Base-by-base conservation (phyloP, 495 filamentous ascomycete genomes). In the Chaetomium cochliodes region DNA sequence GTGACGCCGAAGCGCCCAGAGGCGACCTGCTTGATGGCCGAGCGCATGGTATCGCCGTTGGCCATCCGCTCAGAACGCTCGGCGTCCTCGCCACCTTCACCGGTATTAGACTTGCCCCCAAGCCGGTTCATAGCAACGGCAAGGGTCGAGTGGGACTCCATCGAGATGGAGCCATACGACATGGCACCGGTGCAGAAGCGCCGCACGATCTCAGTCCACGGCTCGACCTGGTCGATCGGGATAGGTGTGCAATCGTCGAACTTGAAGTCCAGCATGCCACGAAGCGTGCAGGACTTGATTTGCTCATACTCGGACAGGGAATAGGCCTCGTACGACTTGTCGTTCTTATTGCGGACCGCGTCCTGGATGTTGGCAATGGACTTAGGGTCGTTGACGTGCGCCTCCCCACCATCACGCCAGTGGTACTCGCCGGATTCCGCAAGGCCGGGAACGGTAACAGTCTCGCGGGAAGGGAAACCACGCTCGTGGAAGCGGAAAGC, bases 151-250 rank as follows among this genome's bases (percentile, higher is more conserved):
- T 99, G 94, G 53, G 94, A 92, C 74, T 99, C 96, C 92, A 98
- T 97, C 37, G 96, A 98, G 70, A 99, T 99, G 28, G 94, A 99
- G 51, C 94, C 94, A 73, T 99, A 99, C 20, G 94, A 99, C 94
- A 99, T 99, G 67, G 94, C 94, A 70, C 94, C 94, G n/a, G 94
- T 99, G 70, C 92, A 93, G 77, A 98, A 98, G 58, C 94, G 89
- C 50, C 94, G 92, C 33, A 98, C 96, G 67, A 99, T 98, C 71
- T 97, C 93, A 11, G 94, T 98, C 94, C 94, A 99, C 7, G 96
- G 92, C 76, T 99, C 94, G 56, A 99, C 94, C 74, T 98, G 93
- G 67, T 99, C 94, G 67, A 99, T 97, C 12, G 92, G 92, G 53
- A 99, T 90, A 22, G 93, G 88, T 6, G 82, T 86, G 62, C 84